Percentiles rank a stretch among this genome's conserved stretches.
phyloP scores from a whole-genome alignment of 331 rosid species.

The Pyrus hybrid region DNA sequence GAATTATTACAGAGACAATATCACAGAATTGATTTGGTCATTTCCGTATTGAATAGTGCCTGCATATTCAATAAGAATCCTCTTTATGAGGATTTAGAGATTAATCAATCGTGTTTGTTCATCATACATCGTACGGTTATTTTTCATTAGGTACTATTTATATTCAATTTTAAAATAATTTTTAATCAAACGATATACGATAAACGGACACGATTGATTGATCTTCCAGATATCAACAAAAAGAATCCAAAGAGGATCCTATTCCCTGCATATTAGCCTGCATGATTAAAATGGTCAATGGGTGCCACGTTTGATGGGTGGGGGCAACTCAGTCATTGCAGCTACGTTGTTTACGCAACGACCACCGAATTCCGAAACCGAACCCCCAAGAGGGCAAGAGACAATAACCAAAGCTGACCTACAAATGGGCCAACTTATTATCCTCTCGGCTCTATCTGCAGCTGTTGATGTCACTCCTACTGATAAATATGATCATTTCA shows the following conservation, averaged over 20 bases:
- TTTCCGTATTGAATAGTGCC: neutral
- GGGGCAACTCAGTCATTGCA: constrained; percentile 30
- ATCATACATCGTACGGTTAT: no score
- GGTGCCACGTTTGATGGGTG: neutral
- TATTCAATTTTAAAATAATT: no score
- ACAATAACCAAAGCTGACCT: constrained; percentile 49
- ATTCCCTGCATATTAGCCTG: neutral
- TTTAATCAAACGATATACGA: no score
- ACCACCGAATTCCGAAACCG: constrained; percentile 33
- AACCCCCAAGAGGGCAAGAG: neutral
- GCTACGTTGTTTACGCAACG: neutral
- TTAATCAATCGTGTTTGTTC: no score
- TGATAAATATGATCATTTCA: neutral
- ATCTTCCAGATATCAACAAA: no score
- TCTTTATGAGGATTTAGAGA: accelerated
- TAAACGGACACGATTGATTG: no score
- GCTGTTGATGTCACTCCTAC: constrained; percentile 51
- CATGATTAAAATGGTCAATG: constrained; percentile 25
- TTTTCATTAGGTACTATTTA: no score
- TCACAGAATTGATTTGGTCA: neutral
- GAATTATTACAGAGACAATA: neutral
- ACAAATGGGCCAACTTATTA: constrained; percentile 57
- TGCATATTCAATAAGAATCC: neutral
- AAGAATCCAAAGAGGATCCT: no score
- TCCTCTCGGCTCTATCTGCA: constrained; percentile 64